Percentiles rank a stretch among this genome's conserved stretches.
phyloP scores from a whole-genome alignment of 2,329 filamentous ascomycete species.

The Monosporascus sp. region DNA sequence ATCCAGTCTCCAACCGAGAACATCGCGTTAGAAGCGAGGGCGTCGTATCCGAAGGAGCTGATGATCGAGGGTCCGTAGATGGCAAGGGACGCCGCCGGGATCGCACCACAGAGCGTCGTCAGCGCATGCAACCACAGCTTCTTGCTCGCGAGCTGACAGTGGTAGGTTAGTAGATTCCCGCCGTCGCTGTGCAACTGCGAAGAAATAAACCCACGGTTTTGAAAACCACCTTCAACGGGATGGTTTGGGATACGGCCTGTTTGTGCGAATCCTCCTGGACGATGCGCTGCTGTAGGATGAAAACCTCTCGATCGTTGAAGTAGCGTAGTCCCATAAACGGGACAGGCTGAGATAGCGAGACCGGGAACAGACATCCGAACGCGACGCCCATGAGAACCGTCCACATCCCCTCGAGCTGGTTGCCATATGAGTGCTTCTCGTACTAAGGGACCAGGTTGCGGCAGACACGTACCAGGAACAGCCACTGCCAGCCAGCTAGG shows the following conservation, averaged over 20 bases:
- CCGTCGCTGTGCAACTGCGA: background rate
- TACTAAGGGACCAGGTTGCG: background rate
- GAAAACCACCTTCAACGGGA: background rate
- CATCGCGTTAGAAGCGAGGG: background rate
- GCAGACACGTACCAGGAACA: conserved; percentile 27
- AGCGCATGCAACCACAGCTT: conserved; percentile 1
- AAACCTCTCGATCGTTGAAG: background rate
- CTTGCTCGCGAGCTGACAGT: background rate
- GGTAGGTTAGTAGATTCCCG: background rate
- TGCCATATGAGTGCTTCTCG: conserved; percentile 7
- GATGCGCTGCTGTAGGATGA: background rate
- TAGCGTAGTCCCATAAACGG: background rate
- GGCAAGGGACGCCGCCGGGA: background rate
- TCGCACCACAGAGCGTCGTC: background rate
- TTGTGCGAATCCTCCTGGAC: background rate
- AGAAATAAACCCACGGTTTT: background rate
- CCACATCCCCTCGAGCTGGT: conserved; percentile 21
- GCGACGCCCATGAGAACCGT: conserved; percentile 26
- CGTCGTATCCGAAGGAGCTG: conserved; percentile 1
- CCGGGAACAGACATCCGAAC: conserved; percentile 9
- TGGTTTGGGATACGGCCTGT: background rate
- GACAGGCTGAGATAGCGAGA: background rate
- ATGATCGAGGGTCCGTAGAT: background rate
- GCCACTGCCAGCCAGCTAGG: conserved; percentile 39
- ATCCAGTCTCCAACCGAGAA: conserved; percentile 1